Conservation (phyloP, 352 stramenopile genomes). For the Blastocystis sp. region DNA sequence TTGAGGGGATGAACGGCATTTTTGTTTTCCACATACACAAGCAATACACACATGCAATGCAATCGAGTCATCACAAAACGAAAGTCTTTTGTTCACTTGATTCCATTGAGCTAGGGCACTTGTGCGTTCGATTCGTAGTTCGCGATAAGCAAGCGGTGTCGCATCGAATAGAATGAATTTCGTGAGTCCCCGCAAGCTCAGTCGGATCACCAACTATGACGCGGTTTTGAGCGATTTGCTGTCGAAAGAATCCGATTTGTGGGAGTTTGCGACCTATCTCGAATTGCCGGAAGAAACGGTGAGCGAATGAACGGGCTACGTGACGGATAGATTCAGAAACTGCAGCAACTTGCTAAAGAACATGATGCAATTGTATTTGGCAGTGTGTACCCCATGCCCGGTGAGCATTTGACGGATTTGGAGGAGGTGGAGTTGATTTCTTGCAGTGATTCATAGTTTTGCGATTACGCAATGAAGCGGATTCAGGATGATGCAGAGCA, state of each 20-base stretch:
- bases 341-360: background rate
- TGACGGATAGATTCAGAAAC: conserved; percentile 1
- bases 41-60: too few relatives aligned
- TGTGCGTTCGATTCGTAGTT: background rate
- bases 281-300: background rate
- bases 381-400: background rate
- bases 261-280: conserved; percentile 4
- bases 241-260: background rate
- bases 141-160: background rate
- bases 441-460: conserved; percentile 11
- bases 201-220: conserved; percentile 48
- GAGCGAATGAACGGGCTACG: background rate
- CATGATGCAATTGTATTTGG: background rate
- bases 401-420: conserved; percentile 5
- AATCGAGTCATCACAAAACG: too few relatives aligned
- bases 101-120: background rate
- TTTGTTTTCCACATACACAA: too few relatives aligned
- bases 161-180: conserved; percentile 27
- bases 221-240: conserved; percentile 17
- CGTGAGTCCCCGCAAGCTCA: conserved; percentile 54
- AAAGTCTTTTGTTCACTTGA: background rate
- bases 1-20: too few relatives aligned
- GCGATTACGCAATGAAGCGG: background rate
- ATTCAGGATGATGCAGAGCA: conserved; percentile 43
- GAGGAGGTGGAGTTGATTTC: conserved; percentile 11